Percentiles rank a stretch among this genome's conserved stretches.
Evolutionary conservation across 2,329 filamentous ascomycete genomes (phyloP).

Genomic region (Hymenoscyphus linearis): DNA sequence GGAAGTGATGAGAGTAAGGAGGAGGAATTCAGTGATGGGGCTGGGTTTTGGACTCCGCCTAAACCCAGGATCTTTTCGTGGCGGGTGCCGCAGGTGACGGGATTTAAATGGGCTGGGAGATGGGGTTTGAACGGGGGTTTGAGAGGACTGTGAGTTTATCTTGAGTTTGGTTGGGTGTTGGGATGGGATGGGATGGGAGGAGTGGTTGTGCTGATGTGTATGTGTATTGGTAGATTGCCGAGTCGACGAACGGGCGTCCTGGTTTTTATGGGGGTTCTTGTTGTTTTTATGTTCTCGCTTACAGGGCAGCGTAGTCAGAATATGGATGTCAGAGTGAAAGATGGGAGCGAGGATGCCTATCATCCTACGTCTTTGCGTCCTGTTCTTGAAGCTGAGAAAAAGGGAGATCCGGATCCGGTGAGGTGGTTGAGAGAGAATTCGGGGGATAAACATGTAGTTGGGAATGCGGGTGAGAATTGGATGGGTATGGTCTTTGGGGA

Average conservation of each 20-base stretch:
- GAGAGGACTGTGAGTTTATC: too few species aligned
- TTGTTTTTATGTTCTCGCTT: neutral
- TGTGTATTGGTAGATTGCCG: neutral
- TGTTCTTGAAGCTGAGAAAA: slow-evolving; percentile 7
- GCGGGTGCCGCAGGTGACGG: too few species aligned
- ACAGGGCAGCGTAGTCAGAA: too few species aligned
- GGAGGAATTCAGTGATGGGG: too few species aligned
- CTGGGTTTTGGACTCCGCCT: too few species aligned
- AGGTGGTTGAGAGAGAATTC: slow-evolving; percentile 33
- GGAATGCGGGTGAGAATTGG: neutral
- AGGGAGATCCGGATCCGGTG: slow-evolving; percentile 27
- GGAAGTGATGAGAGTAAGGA: too few species aligned
- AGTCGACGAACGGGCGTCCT: neutral
- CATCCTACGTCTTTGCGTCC: slow-evolving; percentile 11
- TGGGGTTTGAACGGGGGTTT: too few species aligned
- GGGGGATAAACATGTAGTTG: slow-evolving; percentile 30
- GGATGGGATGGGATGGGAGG: neutral
- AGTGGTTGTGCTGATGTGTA: neutral
- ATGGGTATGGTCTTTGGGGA: neutral
- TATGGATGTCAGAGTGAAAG: neutral
- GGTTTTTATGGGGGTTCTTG: neutral
- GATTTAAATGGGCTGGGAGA: too few species aligned
- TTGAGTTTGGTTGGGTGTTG: neutral
- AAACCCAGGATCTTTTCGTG: too few species aligned
- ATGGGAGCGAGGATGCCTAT: neutral